Percentiles rank a stretch among this genome's conserved stretches.
Conservation (phyloP, 352 stramenopile genomes). For the Globisporangium alternatum region DNA sequence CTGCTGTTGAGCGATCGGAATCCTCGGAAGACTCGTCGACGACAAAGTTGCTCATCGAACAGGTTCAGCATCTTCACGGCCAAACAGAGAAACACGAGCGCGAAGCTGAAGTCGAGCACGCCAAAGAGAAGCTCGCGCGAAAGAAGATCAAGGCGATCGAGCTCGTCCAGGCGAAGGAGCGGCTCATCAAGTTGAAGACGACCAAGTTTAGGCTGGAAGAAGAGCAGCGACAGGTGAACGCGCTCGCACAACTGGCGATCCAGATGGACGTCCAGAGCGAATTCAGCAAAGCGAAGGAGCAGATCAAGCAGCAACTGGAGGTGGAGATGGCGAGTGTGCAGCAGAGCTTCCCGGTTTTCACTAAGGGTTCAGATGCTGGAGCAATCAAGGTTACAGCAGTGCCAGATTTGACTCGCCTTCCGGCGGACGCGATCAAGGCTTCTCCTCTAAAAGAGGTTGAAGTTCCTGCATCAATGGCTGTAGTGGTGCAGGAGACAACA, state of each 20-base stretch:
- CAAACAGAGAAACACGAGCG: background rate
- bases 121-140: conserved; percentile 25
- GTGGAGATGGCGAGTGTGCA: conserved; percentile 32
- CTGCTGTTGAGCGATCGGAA: conserved; percentile 20
- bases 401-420: background rate
- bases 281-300: conserved; percentile 23
- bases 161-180: conserved; percentile 36
- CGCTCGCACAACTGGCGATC: conserved; percentile 36
- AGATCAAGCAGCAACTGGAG: conserved; percentile 27
- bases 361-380: background rate
- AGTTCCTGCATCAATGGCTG: background rate
- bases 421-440: background rate
- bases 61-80: conserved; percentile 23
- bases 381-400: background rate
- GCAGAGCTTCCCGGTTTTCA: conserved; percentile 27
- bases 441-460: too few relatives aligned
- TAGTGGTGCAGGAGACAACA: background rate
- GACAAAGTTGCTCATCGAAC: conserved; percentile 40
- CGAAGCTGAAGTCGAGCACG: conserved; percentile 6
- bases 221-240: conserved; percentile 39
- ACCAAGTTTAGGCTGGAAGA: conserved; percentile 32
- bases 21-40: conserved; percentile 49
- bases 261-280: conserved; percentile 30
- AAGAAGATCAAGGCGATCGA: conserved; percentile 45
- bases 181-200: conserved; percentile 29